Percentiles rank a stretch among this genome's conserved stretches.
Conservation (phyloP, 345 rosid genomes). For the Eucalyptus shirleyi region DNA sequence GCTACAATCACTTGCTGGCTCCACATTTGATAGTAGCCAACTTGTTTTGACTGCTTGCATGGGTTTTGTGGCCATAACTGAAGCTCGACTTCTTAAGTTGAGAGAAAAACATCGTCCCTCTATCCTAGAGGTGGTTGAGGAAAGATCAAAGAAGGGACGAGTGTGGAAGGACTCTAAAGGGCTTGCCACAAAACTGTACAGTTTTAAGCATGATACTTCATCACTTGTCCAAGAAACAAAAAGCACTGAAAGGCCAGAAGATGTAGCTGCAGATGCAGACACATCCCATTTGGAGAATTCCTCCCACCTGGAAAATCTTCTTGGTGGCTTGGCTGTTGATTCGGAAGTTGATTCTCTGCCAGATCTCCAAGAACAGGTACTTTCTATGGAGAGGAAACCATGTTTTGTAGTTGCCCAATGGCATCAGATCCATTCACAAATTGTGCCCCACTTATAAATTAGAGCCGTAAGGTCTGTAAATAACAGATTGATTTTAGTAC, state of each 20-base stretch:
- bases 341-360: conserved; percentile 46
- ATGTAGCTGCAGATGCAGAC: conserved; percentile 7
- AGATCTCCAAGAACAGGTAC: conserved; percentile 89
- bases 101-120: conserved; percentile 72
- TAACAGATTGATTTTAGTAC: neutral
- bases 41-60: conserved; percentile 86
- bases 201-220: conserved; percentile 65
- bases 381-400: neutral
- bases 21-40: conserved; percentile 98
- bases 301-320: conserved; percentile 29
- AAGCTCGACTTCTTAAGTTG: conserved; percentile 59
- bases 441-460: neutral
- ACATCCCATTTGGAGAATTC: conserved; percentile 11
- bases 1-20: conserved; percentile 78
- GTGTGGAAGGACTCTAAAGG: conserved; percentile 84
- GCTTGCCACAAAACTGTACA: conserved; percentile 68
- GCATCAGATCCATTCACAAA: neutral
- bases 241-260: conserved; percentile 10
- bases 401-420: neutral
- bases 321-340: conserved; percentile 17
- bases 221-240: conserved; percentile 22
- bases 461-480: neutral
- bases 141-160: conserved; percentile 41
- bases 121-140: conserved; percentile 45
- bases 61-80: conserved; percentile 70